Evolutionary conservation across 495 filamentous ascomycete species (phyloP).

Genomic region (Trypethelium eluteriae): DNA sequence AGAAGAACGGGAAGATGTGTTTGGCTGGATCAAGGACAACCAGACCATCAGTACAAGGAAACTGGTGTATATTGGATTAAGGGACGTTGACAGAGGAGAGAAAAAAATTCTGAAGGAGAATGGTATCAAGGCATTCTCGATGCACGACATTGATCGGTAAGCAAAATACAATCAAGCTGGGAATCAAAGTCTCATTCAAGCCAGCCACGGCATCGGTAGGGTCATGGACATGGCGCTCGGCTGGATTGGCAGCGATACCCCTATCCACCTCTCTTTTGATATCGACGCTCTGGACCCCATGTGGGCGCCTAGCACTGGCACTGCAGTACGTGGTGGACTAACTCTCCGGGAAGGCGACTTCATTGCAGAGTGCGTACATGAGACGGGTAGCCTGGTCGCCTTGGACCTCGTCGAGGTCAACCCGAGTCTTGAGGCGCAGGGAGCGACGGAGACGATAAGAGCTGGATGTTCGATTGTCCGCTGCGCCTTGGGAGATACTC

Average conservation of each 20-base stretch:
- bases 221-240: constrained; percentile 97
- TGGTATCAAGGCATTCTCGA: constrained; percentile 90
- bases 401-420: constrained; percentile 98
- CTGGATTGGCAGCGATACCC: constrained; percentile 86
- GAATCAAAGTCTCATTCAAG: background rate
- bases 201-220: constrained; percentile 79
- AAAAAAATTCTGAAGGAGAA: constrained; percentile 82
- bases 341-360: constrained; percentile 95
- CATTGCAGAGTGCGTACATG: constrained; percentile 93
- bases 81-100: constrained; percentile 87
- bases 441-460: constrained; percentile 79
- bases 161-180: constrained; percentile 12
- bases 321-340: constrained; percentile 88
- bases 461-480: constrained; percentile 85
- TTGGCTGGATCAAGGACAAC: constrained; percentile 76
- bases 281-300: constrained; percentile 94
- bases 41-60: constrained; percentile 64
- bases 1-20: constrained; percentile 62
- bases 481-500: constrained; percentile 83
- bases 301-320: constrained; percentile 94
- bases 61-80: constrained; percentile 92
- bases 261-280: constrained; percentile 95
- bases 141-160: constrained; percentile 93
- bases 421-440: constrained; percentile 67
- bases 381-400: constrained; percentile 83